Evolutionary conservation across 441 rosid genomes (phyloP).

Genomic region (Erodium moschatum): DNA sequence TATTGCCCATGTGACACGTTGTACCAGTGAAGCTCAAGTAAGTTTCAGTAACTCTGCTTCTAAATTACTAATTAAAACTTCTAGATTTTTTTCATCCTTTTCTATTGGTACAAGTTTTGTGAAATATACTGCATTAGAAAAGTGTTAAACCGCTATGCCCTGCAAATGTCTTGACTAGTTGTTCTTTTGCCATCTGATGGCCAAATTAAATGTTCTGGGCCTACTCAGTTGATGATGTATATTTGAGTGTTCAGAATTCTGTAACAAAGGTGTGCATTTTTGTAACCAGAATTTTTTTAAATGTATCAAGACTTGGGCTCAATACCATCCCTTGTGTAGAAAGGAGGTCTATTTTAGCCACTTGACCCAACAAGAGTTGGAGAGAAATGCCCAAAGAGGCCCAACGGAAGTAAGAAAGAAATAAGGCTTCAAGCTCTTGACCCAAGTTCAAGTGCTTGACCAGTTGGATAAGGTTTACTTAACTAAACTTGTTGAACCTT

Average conservation of each 20-base stretch:
- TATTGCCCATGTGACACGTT: constrained; percentile 82
- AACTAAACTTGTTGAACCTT: too few relatives aligned
- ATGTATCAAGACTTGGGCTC: too few relatives aligned
- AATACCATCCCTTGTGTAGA: too few relatives aligned
- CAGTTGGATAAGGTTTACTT: too few relatives aligned
- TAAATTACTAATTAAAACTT: neutral
- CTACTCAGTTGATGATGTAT: neutral
- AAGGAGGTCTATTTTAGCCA: too few relatives aligned
- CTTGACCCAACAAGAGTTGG: too few relatives aligned
- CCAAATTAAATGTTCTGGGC: neutral
- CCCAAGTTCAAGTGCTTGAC: too few relatives aligned
- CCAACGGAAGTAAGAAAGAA: too few relatives aligned
- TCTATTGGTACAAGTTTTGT: neutral
- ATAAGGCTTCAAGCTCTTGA: too few relatives aligned
- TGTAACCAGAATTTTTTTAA: too few relatives aligned
- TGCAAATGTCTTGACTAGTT: neutral
- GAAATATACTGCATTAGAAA: neutral
- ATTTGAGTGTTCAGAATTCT: neutral
- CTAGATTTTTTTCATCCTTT: neutral
- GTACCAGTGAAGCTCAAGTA: constrained; percentile 68
- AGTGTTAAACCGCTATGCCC: neutral
- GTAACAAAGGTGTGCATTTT: neutral
- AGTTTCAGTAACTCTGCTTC: constrained; percentile 17
- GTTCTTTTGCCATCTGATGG: neutral
- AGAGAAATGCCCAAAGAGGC: too few relatives aligned